These are phyloP conservation scores for Beta corolliflora DNA, from an alignment of 179 eudicot genomes.

Conservation along the genomic window DNA sequence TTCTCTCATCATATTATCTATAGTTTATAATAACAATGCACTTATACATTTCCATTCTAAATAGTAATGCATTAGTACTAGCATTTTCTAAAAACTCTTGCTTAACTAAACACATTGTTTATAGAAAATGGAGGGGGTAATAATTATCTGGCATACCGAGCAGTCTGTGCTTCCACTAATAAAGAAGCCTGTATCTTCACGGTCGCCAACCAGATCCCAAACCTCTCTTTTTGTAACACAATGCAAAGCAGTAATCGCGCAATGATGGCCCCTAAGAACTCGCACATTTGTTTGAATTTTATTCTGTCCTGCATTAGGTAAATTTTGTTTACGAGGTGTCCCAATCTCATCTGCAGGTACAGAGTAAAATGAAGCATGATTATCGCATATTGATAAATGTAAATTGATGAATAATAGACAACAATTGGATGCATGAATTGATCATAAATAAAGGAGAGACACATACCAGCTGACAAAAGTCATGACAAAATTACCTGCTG, in stretches of 20 bases:
- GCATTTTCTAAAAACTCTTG: too few relatives aligned
- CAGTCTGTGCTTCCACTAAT: slow-evolving; percentile 95
- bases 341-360: slow-evolving; percentile 53
- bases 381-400: background rate
- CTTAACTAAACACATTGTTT: too few relatives aligned
- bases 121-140: background rate
- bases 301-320: slow-evolving; percentile 58
- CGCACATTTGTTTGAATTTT: slow-evolving; percentile 72
- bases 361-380: slow-evolving; percentile 17
- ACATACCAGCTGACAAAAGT: background rate
- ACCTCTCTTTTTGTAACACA: slow-evolving; percentile 90
- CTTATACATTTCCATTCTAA: too few relatives aligned
- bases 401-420: background rate
- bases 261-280: slow-evolving; percentile 76
- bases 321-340: slow-evolving; percentile 58
- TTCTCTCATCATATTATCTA: too few relatives aligned
- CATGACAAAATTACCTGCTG: slow-evolving; percentile 41
- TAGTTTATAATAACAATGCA: too few relatives aligned
- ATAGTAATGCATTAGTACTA: too few relatives aligned
- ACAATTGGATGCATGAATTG: background rate
- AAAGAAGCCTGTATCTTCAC: slow-evolving; percentile 97
- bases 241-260: slow-evolving; percentile 86
- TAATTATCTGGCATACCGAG: slow-evolving; percentile 42
- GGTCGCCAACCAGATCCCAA: slow-evolving; percentile 92
- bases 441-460: background rate